Evolutionary conservation across 2,329 filamentous ascomycete species (phyloP), one percentile per base, ranked within the genome.

Genomic region (Monilinia vaccinii-corymbosi): DNA sequence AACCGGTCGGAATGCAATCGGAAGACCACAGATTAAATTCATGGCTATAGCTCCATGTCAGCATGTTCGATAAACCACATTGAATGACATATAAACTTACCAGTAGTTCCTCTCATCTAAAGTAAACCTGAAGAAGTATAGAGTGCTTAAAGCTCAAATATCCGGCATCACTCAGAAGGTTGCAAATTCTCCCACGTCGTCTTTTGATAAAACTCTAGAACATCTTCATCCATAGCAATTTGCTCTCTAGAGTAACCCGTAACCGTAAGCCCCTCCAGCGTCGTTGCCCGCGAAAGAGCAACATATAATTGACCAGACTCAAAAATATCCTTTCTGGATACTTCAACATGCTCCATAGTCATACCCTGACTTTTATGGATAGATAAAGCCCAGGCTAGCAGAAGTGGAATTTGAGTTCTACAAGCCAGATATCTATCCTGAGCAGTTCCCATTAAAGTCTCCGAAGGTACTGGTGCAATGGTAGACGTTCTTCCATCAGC

Each of bases 281-380:
- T 61, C 0, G 64, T 69, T 0, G 65, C 67, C 28, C 69, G 60
- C 0, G 67, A 69, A 16, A 71, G 38, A 1, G 64, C 69, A 31
- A 69, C 68, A 57, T 71, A 71, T 4, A 69, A 38, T 42, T 70
- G 67, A 0, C 68, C 69, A 1, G 56, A 46, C 34, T 70, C 68
- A 49, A 71, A 71, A 9, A 70, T 65, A 58, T 68, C 59, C 1
- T 61, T 53, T 5, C 62, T 62, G 1, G 65, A 67, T 2, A 70
- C 68, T 48, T 69, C 65, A 2, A 70, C 65, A 53, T 63, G 60
- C 4, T 69, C 56, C 7, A 71, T 51, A 0, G 92, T 97, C 74
- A 97, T 92, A 1, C 92, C 92, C 71, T 97, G 92, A 0, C 93
- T 92, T 74, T 97, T 97, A 78, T 99, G 94, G 60, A 99, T 97